Percentiles rank a stretch among this genome's conserved stretches.
Evolutionary conservation across 2,329 filamentous ascomycete species (phyloP).

Genomic region (Hypoxylon sp.): DNA sequence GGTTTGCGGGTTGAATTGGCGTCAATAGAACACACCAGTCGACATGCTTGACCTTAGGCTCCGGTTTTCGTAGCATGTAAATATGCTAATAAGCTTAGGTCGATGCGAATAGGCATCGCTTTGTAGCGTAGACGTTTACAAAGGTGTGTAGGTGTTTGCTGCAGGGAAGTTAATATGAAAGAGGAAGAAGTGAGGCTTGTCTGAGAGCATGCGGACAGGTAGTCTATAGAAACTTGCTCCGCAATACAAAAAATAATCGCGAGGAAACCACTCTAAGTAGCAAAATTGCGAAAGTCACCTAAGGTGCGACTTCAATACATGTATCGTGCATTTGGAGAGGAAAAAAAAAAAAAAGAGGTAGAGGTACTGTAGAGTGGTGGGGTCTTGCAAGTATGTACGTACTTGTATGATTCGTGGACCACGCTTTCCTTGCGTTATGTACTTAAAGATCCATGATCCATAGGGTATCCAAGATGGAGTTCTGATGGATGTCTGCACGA

Average conservation of each 20-base stretch:
- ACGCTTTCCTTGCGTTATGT: constrained; percentile 28
- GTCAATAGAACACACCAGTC: constrained; percentile 37
- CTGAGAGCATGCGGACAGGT: background rate
- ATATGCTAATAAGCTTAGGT: constrained; percentile 26
- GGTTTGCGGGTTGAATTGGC: background rate
- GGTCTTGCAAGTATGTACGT: constrained; percentile 26
- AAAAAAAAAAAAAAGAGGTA: constrained; percentile 7
- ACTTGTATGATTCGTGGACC: constrained; percentile 28
- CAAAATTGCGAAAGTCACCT: background rate
- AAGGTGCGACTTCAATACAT: constrained; percentile 19
- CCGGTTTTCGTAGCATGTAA: constrained; percentile 33
- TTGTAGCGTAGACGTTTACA: constrained; percentile 23
- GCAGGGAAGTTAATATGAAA: constrained; percentile 21
- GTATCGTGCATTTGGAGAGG: background rate
- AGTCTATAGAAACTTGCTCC: constrained; percentile 6
- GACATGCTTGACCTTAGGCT: constrained; percentile 47
- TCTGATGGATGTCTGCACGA: constrained; percentile 23
- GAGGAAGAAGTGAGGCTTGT: background rate
- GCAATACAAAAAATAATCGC: constrained; percentile 1
- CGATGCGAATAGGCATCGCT: constrained; percentile 42
- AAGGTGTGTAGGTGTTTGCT: constrained; percentile 18
- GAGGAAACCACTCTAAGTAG: background rate
- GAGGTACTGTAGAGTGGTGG: constrained; percentile 11
- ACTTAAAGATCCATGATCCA: constrained; percentile 30
- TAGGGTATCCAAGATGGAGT: constrained; percentile 13